phyloP scores from a whole-genome alignment of 805 yeast genomes.

The Yarrowia sp. region DNA sequence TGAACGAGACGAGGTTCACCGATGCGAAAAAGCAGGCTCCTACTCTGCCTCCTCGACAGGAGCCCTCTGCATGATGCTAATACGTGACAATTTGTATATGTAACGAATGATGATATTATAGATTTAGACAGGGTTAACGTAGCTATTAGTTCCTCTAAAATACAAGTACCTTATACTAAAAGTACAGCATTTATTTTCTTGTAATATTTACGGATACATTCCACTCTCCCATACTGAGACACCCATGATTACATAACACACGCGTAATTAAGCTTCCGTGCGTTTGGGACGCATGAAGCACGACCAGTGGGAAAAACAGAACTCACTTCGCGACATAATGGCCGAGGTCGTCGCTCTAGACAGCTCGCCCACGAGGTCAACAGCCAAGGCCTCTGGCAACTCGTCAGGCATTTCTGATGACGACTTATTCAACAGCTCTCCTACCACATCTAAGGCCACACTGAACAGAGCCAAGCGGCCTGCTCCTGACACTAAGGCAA shows the following conservation, averaged over 20 bases:
- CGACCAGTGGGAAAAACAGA: neutral
- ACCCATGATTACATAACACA: neutral
- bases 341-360: neutral
- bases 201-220: too few relatives aligned
- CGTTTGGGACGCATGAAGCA: neutral
- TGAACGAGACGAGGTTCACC: constrained; percentile 31
- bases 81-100: constrained; percentile 18
- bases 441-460: neutral
- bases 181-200: too few relatives aligned
- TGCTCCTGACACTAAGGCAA: neutral
- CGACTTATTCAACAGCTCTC: neutral
- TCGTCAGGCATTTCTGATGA: neutral
- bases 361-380: neutral
- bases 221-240: too few relatives aligned
- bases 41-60: constrained; percentile 11
- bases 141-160: too few relatives aligned
- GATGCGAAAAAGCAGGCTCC: constrained; percentile 17
- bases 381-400: too few relatives aligned
- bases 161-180: too few relatives aligned
- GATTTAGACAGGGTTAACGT: too few relatives aligned
- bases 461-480: neutral
- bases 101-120: constrained; percentile 27
- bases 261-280: neutral
- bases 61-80: constrained; percentile 9
- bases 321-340: neutral